phyloP scores from a whole-genome alignment of 306 rosid genomes.

The Amphicarpaea edgeworthii region DNA sequence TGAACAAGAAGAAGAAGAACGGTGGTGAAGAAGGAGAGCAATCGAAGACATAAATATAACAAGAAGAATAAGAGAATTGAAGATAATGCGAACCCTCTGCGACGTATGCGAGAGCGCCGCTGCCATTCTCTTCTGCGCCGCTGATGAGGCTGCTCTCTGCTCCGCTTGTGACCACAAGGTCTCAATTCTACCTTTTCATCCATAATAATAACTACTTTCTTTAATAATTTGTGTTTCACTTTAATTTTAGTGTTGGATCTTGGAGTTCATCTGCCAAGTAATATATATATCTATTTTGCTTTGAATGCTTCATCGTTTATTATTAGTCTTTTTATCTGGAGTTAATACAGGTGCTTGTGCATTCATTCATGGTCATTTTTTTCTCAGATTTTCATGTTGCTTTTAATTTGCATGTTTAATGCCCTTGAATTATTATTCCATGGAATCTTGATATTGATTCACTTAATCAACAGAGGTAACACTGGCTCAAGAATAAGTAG shows the following conservation, averaged over 20 bases:
- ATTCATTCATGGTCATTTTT: background rate
- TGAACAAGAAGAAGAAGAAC: constrained; percentile 7
- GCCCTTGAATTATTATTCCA: background rate
- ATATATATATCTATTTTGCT: background rate
- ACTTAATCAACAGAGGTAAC: background rate
- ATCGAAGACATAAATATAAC: background rate
- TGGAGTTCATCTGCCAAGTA: background rate
- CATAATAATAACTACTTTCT: background rate
- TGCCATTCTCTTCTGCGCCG: constrained; percentile 89
- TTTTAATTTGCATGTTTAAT: background rate
- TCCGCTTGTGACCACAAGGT: constrained; percentile 78
- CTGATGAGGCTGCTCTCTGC: constrained; percentile 95
- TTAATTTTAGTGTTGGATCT: background rate
- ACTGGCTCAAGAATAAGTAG: background rate
- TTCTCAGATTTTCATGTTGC: background rate
- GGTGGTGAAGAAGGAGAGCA: background rate
- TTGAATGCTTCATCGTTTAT: background rate
- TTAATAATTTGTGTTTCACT: too few species aligned
- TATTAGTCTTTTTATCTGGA: background rate
- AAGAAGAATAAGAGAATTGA: too few species aligned
- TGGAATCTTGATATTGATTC: background rate
- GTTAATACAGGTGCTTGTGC: background rate
- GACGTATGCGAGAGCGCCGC: constrained; percentile 92
- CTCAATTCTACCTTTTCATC: background rate
- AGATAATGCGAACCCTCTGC: constrained; percentile 82